Evolutionary conservation across 2,329 filamentous ascomycete genomes (phyloP), one percentile per base, ranked within the genome.

Genomic region (Akanthomyces muscarius): DNA sequence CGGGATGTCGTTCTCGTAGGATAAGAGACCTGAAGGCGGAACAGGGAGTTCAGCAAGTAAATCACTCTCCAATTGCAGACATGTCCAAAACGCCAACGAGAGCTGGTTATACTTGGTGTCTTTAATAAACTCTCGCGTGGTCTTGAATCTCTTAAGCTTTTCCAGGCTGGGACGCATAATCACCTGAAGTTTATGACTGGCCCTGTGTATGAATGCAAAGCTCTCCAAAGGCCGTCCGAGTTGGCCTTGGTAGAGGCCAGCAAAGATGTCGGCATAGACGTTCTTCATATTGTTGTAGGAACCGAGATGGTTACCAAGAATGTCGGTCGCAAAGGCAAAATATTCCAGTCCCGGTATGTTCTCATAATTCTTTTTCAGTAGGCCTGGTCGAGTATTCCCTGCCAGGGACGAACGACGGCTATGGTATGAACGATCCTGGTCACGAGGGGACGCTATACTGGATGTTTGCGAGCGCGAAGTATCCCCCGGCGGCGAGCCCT

Each of bases 271-370:
- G 8, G 90, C 91, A 73, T 97, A 93, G 5, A 96, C 91, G 71
- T 95, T 89, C 67, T 89, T 88, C 64, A 98, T 80, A 50, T 90
- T 90, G 48, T 90, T 90, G 65, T 89, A 90, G 0, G 89, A 89
- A 14, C 90, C 93, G 42, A 87, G 82, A 57, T 95, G 87, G 64
- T 89, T 89, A 5, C 92, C 92, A 18, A 98, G 78, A 44, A 98
- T 97, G 65, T 95, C 89, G 1, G 89, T 89, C 2, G 92, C 94
- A 65, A 90, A 88, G 1, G 90, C 90, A 73, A 93, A 97, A 72
- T 97, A 97, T 36, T 92, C 89, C 63, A 98, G 79, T 0, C 95
- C 95, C 0, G 95, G 94, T 65, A 97, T 90, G 7, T 90, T 83
- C 69, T 98, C 92, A 57, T 95, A 82, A 71, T 96, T 97, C 68